Percentiles rank a stretch among this genome's conserved stretches.
These are phyloP conservation scores for Chlamydomonas sp. DNA, from an alignment of 139 green algal genomes.

Conservation along the genomic window DNA sequence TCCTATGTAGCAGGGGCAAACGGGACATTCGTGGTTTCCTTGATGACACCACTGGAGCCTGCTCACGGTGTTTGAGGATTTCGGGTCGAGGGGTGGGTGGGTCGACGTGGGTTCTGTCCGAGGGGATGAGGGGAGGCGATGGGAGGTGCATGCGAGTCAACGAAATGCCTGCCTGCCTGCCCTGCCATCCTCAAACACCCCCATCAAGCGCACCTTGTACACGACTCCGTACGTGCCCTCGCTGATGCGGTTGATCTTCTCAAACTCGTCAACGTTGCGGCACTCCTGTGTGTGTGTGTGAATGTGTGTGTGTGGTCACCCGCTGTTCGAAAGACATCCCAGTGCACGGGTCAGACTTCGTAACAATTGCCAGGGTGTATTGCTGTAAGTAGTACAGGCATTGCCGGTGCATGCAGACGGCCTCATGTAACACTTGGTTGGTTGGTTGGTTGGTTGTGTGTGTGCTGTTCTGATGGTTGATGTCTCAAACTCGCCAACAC, in stretches of 20 bases:
- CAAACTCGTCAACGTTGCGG: conserved; percentile 76
- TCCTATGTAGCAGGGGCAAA: too few relatives aligned
- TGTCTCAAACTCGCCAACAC: too few relatives aligned
- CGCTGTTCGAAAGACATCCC: not conserved
- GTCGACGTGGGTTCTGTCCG: too few relatives aligned
- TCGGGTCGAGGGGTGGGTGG: too few relatives aligned
- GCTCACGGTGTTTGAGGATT: too few relatives aligned
- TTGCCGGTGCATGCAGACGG: not conserved
- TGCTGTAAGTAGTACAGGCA: not conserved
- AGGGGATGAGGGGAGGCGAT: too few relatives aligned
- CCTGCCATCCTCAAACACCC: not conserved
- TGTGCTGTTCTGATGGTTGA: conserved; percentile 6
- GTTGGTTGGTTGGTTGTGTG: not conserved
- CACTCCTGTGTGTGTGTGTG: conserved; percentile 46
- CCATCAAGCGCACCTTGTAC: conserved; percentile 31
- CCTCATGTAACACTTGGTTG: not conserved
- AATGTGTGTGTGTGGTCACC: too few relatives aligned
- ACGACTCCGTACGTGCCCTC: conserved; percentile 90
- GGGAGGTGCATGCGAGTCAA: too few relatives aligned
- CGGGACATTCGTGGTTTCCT: too few relatives aligned
- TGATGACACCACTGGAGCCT: too few relatives aligned
- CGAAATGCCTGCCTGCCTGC: not conserved
- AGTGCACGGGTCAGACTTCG: not conserved
- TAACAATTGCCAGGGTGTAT: not conserved
- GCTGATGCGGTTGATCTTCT: conserved; percentile 71